Evolutionary conservation across 768 basidiomycete genomes (phyloP), one percentile per base, ranked within the genome.

Genomic region (Rubroboletus satanas): DNA sequence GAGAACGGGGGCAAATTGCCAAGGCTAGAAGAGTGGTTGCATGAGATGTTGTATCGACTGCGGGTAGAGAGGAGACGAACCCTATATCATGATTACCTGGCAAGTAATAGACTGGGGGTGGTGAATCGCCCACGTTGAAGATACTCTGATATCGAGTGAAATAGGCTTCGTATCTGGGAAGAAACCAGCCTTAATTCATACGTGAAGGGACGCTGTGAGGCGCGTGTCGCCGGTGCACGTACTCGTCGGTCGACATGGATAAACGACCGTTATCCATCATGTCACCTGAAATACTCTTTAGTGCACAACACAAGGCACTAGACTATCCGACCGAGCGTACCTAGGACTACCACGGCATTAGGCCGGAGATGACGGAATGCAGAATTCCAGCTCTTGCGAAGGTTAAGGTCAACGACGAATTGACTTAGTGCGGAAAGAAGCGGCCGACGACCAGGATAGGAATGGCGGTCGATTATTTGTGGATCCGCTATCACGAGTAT

Each of bases 71-170:
- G 17, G 45, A 46, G 32, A 62, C 78, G 54, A 67, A 90, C 83
- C 89, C 90, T 33, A 88, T 77, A 63, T 98, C 96, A 65, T 94
- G 93, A 66, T 98, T 98, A 7, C 96, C 96, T 3, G 93, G 87
- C 29, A 95, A 78, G 65, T 83, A 88, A 69, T 85, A 87, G 55
- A 77, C 73, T 0, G 87, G 84, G 4, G 81, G 74, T 17, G 64
- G 60, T 7, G 68, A 58, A 10, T 74, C 60, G 7, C 78, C 69
- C 21, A 74, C 54, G 29, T 75, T 70, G 72, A 96, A 95, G 33
- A 93, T 92, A 43, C 73, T 74, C 54, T 75, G 78, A 74, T 92
- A 97, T 45, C 87, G 79, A 21, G 66, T 65, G 55, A 77, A 81
- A 64, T 94, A 94, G 5, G 67, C 56, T 52, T 85, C 81, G 64